Conservation (phyloP, 2,329 filamentous ascomycete species). For the Trichoderma gracile region DNA sequence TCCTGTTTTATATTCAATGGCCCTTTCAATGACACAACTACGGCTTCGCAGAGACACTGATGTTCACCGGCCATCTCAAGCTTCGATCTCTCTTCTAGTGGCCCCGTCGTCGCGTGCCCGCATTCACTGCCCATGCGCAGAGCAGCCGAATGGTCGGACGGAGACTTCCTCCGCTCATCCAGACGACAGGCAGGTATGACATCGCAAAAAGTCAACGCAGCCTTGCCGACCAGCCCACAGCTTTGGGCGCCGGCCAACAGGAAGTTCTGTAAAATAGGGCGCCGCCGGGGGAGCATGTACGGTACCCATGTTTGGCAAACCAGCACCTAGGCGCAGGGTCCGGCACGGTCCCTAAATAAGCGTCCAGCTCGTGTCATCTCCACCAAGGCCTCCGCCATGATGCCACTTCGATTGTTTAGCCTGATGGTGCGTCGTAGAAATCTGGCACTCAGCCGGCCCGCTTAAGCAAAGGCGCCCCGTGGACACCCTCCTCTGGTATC, state of each 20-base stretch:
- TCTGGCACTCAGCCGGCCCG: conserved; percentile 25
- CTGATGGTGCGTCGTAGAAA: conserved; percentile 20
- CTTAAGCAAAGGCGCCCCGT: conserved; percentile 15
- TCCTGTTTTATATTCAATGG: background rate
- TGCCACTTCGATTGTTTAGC: conserved; percentile 26
- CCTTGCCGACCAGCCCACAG: conserved; percentile 15
- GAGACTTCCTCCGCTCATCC: conserved; percentile 12
- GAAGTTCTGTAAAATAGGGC: conserved; percentile 14
- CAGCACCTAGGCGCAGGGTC: conserved; percentile 22
- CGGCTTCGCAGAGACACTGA: background rate
- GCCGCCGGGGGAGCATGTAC: conserved; percentile 8
- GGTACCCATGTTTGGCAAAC: conserved; percentile 16
- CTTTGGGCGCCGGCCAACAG: conserved; percentile 16
- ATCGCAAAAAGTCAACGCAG: conserved; percentile 10
- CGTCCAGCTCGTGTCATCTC: conserved; percentile 24
- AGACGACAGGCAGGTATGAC: background rate
- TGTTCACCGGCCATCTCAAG: background rate
- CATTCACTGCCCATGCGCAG: conserved; percentile 7
- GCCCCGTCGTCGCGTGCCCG: conserved; percentile 4
- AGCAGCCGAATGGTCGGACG: conserved; percentile 1
- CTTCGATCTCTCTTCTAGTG: background rate
- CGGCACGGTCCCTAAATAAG: conserved; percentile 26
- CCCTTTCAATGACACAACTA: background rate
- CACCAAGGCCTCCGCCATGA: conserved; percentile 23
- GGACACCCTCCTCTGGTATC: conserved; percentile 13